Evolutionary conservation across 1,139 yeast genomes (phyloP).

Genomic region (Yamadazyma taylorii): DNA sequence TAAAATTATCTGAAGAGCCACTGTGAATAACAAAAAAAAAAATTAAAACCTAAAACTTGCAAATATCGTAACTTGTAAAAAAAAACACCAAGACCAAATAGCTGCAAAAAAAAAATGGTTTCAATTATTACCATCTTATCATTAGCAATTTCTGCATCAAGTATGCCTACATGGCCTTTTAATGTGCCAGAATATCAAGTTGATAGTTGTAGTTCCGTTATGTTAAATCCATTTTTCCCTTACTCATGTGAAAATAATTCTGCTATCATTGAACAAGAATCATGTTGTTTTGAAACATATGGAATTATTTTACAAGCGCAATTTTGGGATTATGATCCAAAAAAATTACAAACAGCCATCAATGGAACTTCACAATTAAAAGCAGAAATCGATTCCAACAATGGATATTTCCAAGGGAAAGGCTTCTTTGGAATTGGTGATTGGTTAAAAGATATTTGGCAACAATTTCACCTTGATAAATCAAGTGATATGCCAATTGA

Average conservation of each 20-base stretch:
- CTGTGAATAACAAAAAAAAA: no score
- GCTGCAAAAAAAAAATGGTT: conserved; percentile 6
- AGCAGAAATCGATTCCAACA: background rate
- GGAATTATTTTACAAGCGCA: conserved; percentile 41
- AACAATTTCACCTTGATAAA: conserved; percentile 1
- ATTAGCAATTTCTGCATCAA: conserved; percentile 4
- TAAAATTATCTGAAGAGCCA: no score
- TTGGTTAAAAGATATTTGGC: conserved; percentile 7
- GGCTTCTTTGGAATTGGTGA: conserved; percentile 12
- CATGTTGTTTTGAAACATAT: conserved; percentile 35
- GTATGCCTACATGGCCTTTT: conserved; percentile 4
- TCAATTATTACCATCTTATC: conserved; percentile 6
- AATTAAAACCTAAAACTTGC: no score
- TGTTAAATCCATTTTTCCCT: conserved; percentile 11
- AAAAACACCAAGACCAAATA: no score
- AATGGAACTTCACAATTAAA: conserved; percentile 18
- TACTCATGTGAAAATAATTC: conserved; percentile 31
- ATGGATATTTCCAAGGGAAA: conserved; percentile 7
- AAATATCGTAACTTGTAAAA: no score
- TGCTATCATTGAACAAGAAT: conserved; percentile 19
- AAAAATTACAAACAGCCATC: conserved; percentile 21
- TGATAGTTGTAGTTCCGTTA: conserved; percentile 9
- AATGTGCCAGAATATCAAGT: conserved; percentile 2
- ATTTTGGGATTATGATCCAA: conserved; percentile 40
- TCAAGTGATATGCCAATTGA: conserved; percentile 15